Evolutionary conservation across 106 monocot species (phyloP), one percentile per base, ranked within the genome.

Genomic region (Allium sativum): DNA sequence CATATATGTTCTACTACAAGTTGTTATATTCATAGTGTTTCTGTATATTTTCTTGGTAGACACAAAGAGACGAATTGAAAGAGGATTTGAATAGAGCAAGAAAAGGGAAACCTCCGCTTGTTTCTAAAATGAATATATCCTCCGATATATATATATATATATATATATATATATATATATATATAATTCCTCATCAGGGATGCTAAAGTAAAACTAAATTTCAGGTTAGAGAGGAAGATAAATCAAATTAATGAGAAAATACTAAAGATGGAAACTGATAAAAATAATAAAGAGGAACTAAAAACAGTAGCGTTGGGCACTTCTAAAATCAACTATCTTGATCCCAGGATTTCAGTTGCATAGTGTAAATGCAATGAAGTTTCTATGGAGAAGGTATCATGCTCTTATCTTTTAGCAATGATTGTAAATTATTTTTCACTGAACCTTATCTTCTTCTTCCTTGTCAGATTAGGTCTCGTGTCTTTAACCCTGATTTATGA

Each of bases 301-400:
- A 93, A 93, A 68, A 88, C 84, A 6, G 82, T 93, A 9, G 93
- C 93, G 47, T 55, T 93, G 14, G 93, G 93, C 3, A 93, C 93
- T 16, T 93, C 88, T 31, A 93, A 93, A 73, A 88, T 88, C 53
- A 93, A 93, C 54, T 93, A 93, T 51, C 84, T 88, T 58, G 93
- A 93, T 80, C 93, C 93, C 45, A 79, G 93, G 62, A 93, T 88
- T 59, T 60, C 88, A 31, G 88, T 88, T 70, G 82, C 88, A n/a
- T 93, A 88, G 93, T 93, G 93, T 68, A 93, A 93, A 64, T 84
- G 93, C 59, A 66, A 85, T 69, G 93, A 93, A 88, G 93, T 93
- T 21, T 84, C 93, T 40, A 93, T 93, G 46, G 93, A 93, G 68
- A 93, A 93, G 93, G 93, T 93, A 70, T 42, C 8, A 8, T 59